Base-by-base conservation (phyloP, 2,329 filamentous ascomycete species). In the Erysiphe pulchra region DNA sequence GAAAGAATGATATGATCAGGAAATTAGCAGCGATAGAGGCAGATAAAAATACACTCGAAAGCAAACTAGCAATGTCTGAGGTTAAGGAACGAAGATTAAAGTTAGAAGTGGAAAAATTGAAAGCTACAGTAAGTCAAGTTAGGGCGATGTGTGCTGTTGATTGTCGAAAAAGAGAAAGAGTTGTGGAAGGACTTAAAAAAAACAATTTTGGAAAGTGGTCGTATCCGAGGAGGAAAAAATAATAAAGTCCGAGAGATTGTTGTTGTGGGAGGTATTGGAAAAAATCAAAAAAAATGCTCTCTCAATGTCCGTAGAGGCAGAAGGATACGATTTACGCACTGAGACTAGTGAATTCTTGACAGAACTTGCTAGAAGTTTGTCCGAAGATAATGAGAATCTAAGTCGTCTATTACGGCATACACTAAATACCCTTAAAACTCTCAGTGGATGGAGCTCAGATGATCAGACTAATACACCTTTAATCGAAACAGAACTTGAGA, bases 281-380 rank as follows among this genome's bases (percentile, higher is more conserved):
- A 38, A 16, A 14, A 7, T 17, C n/a, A n/a, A 40, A 7, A 16
- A 14, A 13, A 40, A 14, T 40, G 18, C 8, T 9, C 18, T n/a
- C 8, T 17, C 38, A 13, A 40, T 13, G 18, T 40, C 38, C 5
- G 52, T 38, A 44, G 53, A 69, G 61, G 57, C 72, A 63, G 59
- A 72, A 62, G 49, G 69, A 61, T 72, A 87, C 60, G 80, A 75
- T 53, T 63, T 95, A 49, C 77, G 77, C 54, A 75, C 78, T 58
- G 90, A 95, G 62, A 92, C 87, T 5, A 93, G 87, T 42, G 77
- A 85, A 44, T 94, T 94, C 57, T 65, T 98, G 47, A 90, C 86
- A 0, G 77, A 81, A 55, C 64, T 93, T 48, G 86, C 83, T 30
- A 80, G 81, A 57, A 75, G 74, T 36, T 64, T 95, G 47, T 90